Conservation (phyloP, 331 rosid genomes). For the Malus hybrid region DNA sequence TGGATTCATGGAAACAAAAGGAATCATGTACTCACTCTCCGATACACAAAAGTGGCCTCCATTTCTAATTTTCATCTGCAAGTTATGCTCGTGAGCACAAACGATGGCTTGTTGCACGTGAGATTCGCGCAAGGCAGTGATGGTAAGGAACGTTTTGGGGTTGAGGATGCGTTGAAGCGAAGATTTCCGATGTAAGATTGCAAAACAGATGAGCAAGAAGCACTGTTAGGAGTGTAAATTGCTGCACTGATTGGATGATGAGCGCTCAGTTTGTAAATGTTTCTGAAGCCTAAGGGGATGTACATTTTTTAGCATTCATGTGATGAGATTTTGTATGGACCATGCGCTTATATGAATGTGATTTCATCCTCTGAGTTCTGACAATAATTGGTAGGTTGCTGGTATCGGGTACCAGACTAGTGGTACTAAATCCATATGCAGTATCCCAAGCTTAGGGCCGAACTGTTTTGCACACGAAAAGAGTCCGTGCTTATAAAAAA, state of each 20-base stretch:
- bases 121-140: background rate
- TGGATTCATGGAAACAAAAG: slow-evolving; percentile 34
- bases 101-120: background rate
- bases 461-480: too few species aligned
- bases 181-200: background rate
- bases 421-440: too few species aligned
- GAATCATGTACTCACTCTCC: slow-evolving; percentile 8
- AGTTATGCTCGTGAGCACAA: background rate
- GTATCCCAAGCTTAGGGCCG: too few species aligned
- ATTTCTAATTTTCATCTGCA: background rate
- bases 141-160: background rate
- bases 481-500: too few species aligned
- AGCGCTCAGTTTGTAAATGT: too few species aligned
- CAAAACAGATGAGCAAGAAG: background rate
- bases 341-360: too few species aligned
- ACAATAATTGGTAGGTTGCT: too few species aligned
- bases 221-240: background rate
- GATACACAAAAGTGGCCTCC: background rate
- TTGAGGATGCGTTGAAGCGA: background rate
- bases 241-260: background rate
- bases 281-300: too few species aligned
- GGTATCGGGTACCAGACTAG: too few species aligned
- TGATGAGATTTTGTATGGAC: too few species aligned
- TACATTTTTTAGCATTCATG: too few species aligned
- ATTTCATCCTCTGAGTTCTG: too few species aligned